Conservation (phyloP, 495 filamentous ascomycete genomes). For the Podospora didyma region DNA sequence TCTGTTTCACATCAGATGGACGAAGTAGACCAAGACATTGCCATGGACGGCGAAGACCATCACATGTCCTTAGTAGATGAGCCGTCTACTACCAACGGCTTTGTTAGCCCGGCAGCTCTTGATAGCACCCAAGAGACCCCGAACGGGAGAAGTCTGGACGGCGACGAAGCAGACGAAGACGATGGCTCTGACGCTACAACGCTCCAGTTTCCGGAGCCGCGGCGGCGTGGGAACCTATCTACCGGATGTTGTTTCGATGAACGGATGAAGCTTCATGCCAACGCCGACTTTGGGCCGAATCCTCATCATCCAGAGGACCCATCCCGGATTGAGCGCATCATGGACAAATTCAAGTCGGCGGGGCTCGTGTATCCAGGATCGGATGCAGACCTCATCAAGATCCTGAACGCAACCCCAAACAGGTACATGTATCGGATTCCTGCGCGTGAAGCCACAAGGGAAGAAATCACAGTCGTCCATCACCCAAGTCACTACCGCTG, state of each 20-base stretch:
- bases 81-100: constrained; percentile 32
- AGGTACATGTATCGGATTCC: constrained; percentile 71
- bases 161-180: constrained; percentile 25
- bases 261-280: constrained; percentile 88
- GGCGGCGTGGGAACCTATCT: constrained; percentile 42
- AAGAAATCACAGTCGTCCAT: constrained; percentile 78
- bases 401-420: constrained; percentile 42
- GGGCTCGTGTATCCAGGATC: constrained; percentile 62
- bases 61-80: constrained; percentile 30
- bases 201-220: constrained; percentile 9
- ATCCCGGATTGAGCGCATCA: constrained; percentile 82
- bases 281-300: constrained; percentile 59
- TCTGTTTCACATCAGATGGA: constrained; percentile 24
- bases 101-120: constrained; percentile 17
- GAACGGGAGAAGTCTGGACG: constrained; percentile 25
- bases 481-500: constrained; percentile 70
- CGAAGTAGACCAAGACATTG: constrained; percentile 21
- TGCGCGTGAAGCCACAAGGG: constrained; percentile 66
- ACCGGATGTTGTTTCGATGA: constrained; percentile 86
- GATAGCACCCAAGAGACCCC: constrained; percentile 17
- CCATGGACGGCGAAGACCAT: constrained; percentile 38
- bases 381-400: constrained; percentile 40
- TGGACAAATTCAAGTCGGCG: constrained; percentile 72
- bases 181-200: constrained; percentile 16
- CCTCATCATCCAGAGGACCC: constrained; percentile 94